Evolutionary conservation across 2,329 filamentous ascomycete genomes (phyloP).

Genomic region (Daldinia sp.): DNA sequence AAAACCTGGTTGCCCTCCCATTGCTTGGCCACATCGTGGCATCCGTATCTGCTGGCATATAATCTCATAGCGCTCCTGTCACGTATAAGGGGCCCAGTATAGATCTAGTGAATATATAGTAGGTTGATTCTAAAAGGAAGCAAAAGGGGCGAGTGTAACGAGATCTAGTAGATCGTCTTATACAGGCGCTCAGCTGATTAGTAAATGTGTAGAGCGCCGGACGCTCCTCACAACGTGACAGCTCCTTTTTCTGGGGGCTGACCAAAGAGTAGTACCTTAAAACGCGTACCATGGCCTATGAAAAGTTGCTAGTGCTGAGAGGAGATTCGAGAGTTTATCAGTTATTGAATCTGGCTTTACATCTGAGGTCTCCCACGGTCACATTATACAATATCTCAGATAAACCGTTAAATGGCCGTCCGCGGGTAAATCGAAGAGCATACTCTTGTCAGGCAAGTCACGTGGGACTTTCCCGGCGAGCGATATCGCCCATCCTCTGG

Average conservation of each 20-base stretch:
- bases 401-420: background rate
- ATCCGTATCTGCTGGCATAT: background rate
- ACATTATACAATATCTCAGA: background rate
- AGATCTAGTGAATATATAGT: too few relatives aligned
- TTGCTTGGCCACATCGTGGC: background rate
- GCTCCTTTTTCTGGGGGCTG: background rate
- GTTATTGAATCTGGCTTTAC: background rate
- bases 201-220: too few relatives aligned
- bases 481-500: background rate
- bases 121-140: too few relatives aligned
- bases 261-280: background rate
- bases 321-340: background rate
- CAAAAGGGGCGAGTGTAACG: too few relatives aligned
- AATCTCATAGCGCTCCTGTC: background rate
- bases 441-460: background rate
- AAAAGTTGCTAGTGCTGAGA: background rate
- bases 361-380: background rate
- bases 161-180: too few relatives aligned
- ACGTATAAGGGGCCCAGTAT: too few relatives aligned
- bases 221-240: too few relatives aligned
- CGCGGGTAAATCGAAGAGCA: background rate
- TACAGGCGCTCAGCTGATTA: too few relatives aligned
- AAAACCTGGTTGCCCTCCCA: background rate
- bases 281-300: background rate
- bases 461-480: background rate